Evolutionary conservation across 179 eudicot species (phyloP), one percentile per base, ranked within the genome.

Genomic region (Spergularia azorica): DNA sequence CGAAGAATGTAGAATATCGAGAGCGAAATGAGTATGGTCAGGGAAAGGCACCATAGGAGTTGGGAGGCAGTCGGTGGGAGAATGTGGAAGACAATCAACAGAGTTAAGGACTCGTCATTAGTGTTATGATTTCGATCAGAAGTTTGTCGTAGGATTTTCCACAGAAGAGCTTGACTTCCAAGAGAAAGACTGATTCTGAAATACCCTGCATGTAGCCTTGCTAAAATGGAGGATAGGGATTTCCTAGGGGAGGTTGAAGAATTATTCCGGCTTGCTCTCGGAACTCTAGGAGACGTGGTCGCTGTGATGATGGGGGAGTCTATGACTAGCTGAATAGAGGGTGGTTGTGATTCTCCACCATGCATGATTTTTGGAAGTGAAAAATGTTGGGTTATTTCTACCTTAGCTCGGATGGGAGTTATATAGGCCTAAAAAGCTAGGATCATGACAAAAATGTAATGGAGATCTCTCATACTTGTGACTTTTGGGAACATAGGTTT

Each of bases 181-280:
- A 90, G 71, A 20, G 98, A 89, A 18, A 93, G 80, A 76, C 88
- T 84, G 58, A 92, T 89, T 69, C 91, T 79, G 76, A 93, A 93
- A 76, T 91, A 91, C 17, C 98, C 95, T 36, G 97, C 93, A 82
- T 92, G 91, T 56, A 93, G 71, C 11, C 84, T 62, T 14, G 83
- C 80, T 56, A 89, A 39, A n/a, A 83, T 64, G 43, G 88, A 80
- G 6, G 82, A 61, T 21, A 78, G 17, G 15, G 79, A 80, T 79
- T 81, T 70, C 60, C 76, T 67, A 26, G 79, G 82, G 39, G 52
- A 56, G 56, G 61, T 75, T 13, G 52, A 67, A 5, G 81, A 52
- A 72, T 2, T 65, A 20, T 52, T 73, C 2, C 9, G 69, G 57
- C 9, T 73, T 16, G 16, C 38, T 78, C 54, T 73, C 10, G 61